Conservation (phyloP, 2,329 filamentous ascomycete species). For the Pezicula carpinea region DNA sequence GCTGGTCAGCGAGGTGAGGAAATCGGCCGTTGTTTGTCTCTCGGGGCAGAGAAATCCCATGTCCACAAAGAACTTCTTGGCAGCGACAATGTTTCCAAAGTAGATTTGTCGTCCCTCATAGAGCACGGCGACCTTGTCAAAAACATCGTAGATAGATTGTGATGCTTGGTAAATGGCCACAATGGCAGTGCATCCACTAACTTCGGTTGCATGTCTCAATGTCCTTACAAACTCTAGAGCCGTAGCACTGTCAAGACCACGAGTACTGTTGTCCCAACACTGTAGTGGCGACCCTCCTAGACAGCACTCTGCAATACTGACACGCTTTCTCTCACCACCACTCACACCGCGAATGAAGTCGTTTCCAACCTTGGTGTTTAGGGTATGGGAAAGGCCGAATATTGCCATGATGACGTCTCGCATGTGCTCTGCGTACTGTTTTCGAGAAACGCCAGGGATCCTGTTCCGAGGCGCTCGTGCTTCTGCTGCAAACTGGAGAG, state of each 20-base stretch:
- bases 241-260: constrained; percentile 68
- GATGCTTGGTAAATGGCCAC: constrained; percentile 72
- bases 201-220: constrained; percentile 59
- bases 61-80: constrained; percentile 64
- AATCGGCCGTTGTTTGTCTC: constrained; percentile 53
- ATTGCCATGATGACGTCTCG: constrained; percentile 61
- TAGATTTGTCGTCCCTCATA: constrained; percentile 68
- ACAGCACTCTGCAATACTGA: constrained; percentile 74
- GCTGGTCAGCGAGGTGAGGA: constrained; percentile 70
- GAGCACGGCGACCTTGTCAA: constrained; percentile 65
- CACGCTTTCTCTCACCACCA: constrained; percentile 72
- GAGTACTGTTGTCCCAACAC: constrained; percentile 74
- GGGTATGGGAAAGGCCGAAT: constrained; percentile 68
- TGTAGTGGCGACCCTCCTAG: constrained; percentile 55
- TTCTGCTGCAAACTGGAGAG: constrained; percentile 66
- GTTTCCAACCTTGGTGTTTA: constrained; percentile 70
- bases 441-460: constrained; percentile 55
- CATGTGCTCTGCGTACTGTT: constrained; percentile 45
- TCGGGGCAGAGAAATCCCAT: constrained; percentile 69
- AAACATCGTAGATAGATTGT: constrained; percentile 62
- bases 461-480: constrained; percentile 63
- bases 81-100: constrained; percentile 59
- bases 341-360: constrained; percentile 69
- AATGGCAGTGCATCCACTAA: constrained; percentile 55
- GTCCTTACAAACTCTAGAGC: constrained; percentile 69